Evolutionary conservation across 257 asterid species (phyloP).

Genomic region (Gentiana straminea): DNA sequence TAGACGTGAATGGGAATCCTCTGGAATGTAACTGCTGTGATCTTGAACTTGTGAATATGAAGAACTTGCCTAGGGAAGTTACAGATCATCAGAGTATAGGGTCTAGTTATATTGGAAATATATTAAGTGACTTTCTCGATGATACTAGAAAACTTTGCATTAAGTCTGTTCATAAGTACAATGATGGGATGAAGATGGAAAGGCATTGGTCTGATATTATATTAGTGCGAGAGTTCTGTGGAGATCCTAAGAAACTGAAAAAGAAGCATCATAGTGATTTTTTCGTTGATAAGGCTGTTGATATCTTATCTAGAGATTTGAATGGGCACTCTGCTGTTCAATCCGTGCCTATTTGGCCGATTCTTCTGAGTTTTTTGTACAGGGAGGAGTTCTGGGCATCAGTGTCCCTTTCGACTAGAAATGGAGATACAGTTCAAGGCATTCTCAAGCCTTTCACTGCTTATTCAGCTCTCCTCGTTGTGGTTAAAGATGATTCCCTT

Average conservation of each 20-base stretch:
- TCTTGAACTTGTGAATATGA: slow-evolving; percentile 55
- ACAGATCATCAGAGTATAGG: slow-evolving; percentile 24
- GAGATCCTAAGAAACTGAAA: slow-evolving; percentile 28
- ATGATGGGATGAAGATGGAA: slow-evolving; percentile 19
- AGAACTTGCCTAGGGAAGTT: slow-evolving; percentile 18
- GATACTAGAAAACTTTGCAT: slow-evolving; percentile 40
- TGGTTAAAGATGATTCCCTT: slow-evolving; percentile 21
- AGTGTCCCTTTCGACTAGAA: slow-evolving; percentile 42
- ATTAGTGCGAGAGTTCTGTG: slow-evolving; percentile 45
- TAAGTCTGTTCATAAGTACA: slow-evolving; percentile 40
- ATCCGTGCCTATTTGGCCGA: slow-evolving; percentile 62
- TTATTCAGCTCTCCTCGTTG: slow-evolving; percentile 45
- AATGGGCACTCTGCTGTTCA: slow-evolving; percentile 21
- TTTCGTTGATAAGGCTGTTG: slow-evolving; percentile 52
- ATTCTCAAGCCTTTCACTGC: slow-evolving; percentile 64
- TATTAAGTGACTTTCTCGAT: slow-evolving; percentile 28
- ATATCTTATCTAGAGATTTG: slow-evolving; percentile 44
- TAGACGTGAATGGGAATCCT: slow-evolving; percentile 64
- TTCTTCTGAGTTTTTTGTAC: slow-evolving; percentile 63
- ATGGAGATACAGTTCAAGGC: slow-evolving; percentile 36
- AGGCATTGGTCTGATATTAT: slow-evolving; percentile 25
- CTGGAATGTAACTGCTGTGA: slow-evolving; percentile 58
- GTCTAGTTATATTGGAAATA: slow-evolving; percentile 15
- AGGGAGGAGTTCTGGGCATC: slow-evolving; percentile 49
- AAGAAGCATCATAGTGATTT: slow-evolving; percentile 21